A percentile compares a stretch with the other conserved stretches of the same genome.
phyloP scores from a whole-genome alignment of 768 basidiomycete species.

The Phanerochaete sordida region DNA sequence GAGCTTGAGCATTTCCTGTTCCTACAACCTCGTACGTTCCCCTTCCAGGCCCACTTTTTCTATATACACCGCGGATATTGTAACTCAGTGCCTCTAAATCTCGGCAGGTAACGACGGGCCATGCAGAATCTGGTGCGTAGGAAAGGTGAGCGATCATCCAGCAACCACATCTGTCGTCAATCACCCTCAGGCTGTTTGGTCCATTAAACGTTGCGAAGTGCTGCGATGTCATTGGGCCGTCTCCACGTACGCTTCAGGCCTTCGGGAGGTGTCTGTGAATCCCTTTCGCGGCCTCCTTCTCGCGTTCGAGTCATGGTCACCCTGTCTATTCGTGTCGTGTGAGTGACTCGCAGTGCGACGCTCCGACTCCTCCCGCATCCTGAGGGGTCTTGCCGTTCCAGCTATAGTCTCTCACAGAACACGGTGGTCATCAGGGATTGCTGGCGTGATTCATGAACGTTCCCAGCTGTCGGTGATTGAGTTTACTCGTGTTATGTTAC shows the following conservation, averaged over 20 bases:
- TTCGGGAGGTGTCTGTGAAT: neutral
- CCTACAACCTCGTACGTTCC: neutral
- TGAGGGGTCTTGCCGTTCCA: neutral
- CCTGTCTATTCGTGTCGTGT: neutral
- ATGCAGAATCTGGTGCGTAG: slow-evolving; percentile 2
- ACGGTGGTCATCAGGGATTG: neutral
- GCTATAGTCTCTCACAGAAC: neutral
- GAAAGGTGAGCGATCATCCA: slow-evolving; percentile 3
- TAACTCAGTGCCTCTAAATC: neutral
- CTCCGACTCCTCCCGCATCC: neutral
- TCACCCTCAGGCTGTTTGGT: neutral
- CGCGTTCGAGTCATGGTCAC: too few species aligned
- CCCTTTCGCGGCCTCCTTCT: too few species aligned
- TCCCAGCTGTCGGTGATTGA: neutral
- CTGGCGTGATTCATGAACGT: neutral
- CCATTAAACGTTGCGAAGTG: neutral
- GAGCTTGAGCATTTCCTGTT: neutral
- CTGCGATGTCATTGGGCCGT: neutral
- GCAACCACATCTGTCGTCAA: neutral
- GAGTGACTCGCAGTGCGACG: neutral
- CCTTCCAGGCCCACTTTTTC: neutral
- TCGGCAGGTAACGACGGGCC: neutral
- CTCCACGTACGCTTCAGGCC: neutral
- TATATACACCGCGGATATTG: neutral
- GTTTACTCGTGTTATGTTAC: neutral